Percentiles rank a stretch among this genome's conserved stretches.
phyloP scores from a whole-genome alignment of 768 basidiomycete genomes.

The Lactarius vividus region DNA sequence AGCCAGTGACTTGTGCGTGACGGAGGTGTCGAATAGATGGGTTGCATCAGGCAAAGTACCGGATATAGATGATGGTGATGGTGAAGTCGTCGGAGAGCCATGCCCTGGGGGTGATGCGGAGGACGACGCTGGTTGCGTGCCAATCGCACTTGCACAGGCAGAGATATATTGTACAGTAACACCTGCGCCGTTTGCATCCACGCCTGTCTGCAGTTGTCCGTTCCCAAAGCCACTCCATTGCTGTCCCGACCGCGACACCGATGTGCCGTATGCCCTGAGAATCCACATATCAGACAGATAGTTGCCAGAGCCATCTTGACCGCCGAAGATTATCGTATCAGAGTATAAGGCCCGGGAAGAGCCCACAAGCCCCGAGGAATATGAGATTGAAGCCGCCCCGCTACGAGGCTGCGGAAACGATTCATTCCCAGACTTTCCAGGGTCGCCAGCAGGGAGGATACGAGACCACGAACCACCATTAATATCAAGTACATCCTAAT shows the following conservation, averaged over 20 bases:
- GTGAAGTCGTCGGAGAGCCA: conserved; percentile 26
- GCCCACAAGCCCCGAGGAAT: conserved; percentile 54
- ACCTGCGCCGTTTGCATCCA: conserved; percentile 64
- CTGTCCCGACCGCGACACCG: conserved; percentile 51
- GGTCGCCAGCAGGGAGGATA: conserved; percentile 74
- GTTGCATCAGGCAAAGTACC: conserved; percentile 4
- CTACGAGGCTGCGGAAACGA: conserved; percentile 65
- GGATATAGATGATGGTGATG: conserved; percentile 28
- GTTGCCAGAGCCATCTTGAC: conserved; percentile 60
- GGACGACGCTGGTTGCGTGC: background rate
- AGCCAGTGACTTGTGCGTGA: conserved; percentile 46
- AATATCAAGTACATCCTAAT: conserved; percentile 59
- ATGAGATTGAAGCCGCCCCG: conserved; percentile 67
- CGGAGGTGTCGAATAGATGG: conserved; percentile 41
- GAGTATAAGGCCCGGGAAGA: conserved; percentile 44
- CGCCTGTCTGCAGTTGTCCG: conserved; percentile 59
- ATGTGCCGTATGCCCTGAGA: conserved; percentile 66
- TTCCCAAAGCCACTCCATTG: conserved; percentile 64
- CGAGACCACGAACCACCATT: conserved; percentile 67
- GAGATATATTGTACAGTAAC: conserved; percentile 60
- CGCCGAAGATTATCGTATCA: conserved; percentile 79
- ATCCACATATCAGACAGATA: conserved; percentile 79
- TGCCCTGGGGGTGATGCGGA: conserved; percentile 7
- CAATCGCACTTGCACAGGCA: conserved; percentile 51
- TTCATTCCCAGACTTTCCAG: conserved; percentile 45